A percentile compares a stretch with the other conserved stretches of the same genome.
phyloP scores from a whole-genome alignment of 106 monocot genomes.

The Acorus gramineus region DNA sequence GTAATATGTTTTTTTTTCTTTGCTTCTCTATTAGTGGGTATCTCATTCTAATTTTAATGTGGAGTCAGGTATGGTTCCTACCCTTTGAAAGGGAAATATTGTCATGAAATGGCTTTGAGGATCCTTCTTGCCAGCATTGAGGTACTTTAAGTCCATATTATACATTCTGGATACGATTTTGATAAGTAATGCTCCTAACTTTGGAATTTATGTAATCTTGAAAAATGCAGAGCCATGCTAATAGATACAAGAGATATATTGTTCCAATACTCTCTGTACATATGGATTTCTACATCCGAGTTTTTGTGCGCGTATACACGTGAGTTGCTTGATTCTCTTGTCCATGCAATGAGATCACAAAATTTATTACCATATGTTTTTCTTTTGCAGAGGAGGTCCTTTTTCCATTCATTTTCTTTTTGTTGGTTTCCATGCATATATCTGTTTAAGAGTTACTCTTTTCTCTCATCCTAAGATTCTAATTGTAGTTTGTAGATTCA shows the following conservation, averaged over 20 bases:
- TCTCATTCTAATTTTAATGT: no score
- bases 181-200: no score
- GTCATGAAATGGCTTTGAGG: constrained; percentile 92
- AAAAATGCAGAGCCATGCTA: constrained; percentile 78
- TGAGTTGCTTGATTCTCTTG: constrained; percentile 18
- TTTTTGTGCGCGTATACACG: constrained; percentile 96
- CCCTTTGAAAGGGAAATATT: constrained; percentile 89
- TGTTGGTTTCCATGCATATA: no score
- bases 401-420: no score
- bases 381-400: no score
- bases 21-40: no score
- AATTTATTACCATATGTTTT: no score
- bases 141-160: constrained; percentile 23
- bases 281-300: constrained; percentile 97
- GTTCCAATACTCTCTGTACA: constrained; percentile 86
- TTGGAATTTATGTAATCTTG: neutral
- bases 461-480: no score
- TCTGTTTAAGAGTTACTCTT: no score
- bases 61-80: constrained; percentile 78
- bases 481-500: no score
- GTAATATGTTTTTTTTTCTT: neutral
- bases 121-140: constrained; percentile 94
- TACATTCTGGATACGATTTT: no score
- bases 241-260: constrained; percentile 90
- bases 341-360: neutral